These are phyloP conservation scores for Vairimorpha necatrix DNA, from an alignment of 371 early-diverging fungal genomes.

Conservation along the genomic window DNA sequence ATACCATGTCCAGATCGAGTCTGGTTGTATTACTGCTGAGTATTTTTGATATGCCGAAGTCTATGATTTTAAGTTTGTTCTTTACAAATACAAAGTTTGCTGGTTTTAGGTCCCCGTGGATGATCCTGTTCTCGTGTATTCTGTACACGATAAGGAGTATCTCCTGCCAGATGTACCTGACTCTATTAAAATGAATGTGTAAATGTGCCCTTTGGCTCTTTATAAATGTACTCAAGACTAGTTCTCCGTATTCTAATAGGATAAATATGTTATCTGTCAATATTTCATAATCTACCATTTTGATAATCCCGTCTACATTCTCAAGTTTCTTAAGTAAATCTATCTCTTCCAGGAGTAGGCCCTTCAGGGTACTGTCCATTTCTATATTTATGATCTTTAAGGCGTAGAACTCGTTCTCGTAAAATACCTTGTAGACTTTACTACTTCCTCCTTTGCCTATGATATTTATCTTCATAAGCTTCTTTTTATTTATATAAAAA, in stretches of 20 bases:
- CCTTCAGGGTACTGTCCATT: conserved; percentile 66
- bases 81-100: conserved; percentile 67
- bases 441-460: conserved; percentile 80
- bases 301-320: conserved; percentile 67
- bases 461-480: conserved; percentile 43
- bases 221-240: conserved; percentile 68
- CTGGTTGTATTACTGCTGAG: conserved; percentile 87
- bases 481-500: conserved; percentile 36
- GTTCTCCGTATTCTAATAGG: conserved; percentile 83
- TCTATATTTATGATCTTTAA: conserved; percentile 75
- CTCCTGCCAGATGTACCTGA: conserved; percentile 64
- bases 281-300: conserved; percentile 72
- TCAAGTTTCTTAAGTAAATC: conserved; percentile 69
- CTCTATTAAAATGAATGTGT: conserved; percentile 14
- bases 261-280: conserved; percentile 67
- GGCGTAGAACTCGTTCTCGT: conserved; percentile 71
- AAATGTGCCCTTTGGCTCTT: conserved; percentile 66
- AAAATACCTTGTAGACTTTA: conserved; percentile 78
- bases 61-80: conserved; percentile 68
- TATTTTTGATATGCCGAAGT: conserved; percentile 93
- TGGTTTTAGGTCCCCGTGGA: conserved; percentile 89
- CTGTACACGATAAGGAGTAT: conserved; percentile 81
- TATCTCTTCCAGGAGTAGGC: conserved; percentile 76
- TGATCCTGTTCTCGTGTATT: conserved; percentile 76
- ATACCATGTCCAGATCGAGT: conserved; percentile 76